Evolutionary conservation across 805 yeast genomes (phyloP).

Genomic region (Wickerhamomyces queroliae): DNA sequence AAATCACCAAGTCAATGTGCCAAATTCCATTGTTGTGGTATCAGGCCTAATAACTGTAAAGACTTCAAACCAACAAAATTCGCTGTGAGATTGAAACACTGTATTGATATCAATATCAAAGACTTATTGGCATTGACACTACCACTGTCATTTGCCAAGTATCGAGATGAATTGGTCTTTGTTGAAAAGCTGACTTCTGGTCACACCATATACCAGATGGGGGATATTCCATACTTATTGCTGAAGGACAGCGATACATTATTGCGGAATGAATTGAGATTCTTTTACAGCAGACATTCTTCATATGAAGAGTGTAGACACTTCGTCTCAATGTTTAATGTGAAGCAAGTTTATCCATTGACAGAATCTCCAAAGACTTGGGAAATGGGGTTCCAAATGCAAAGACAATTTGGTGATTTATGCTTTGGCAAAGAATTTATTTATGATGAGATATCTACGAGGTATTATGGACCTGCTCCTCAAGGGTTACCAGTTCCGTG

Average conservation of each 20-base stretch:
- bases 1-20: neutral
- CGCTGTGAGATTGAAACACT: constrained; percentile 28
- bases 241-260: constrained; percentile 23
- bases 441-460: constrained; percentile 8
- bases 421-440: constrained; percentile 20
- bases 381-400: constrained; percentile 33
- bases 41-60: constrained; percentile 1
- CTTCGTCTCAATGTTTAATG: constrained; percentile 30
- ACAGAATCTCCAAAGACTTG: constrained; percentile 28
- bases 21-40: constrained; percentile 15
- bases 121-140: constrained; percentile 3
- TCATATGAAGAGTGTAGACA: constrained; percentile 34
- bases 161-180: constrained; percentile 18
- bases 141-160: constrained; percentile 8
- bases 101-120: constrained; percentile 27
- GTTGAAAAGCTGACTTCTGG: constrained; percentile 9
- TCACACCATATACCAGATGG: constrained; percentile 19
- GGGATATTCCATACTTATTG: constrained; percentile 23
- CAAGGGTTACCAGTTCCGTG: neutral
- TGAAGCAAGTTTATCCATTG: constrained; percentile 39
- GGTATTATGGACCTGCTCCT: constrained; percentile 5
- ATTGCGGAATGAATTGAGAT: constrained; percentile 30
- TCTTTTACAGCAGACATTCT: constrained; percentile 42
- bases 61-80: constrained; percentile 3
- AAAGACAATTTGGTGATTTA: constrained; percentile 33